Evolutionary conservation across 1,284 basidiomycete genomes (phyloP), one percentile per base, ranked within the genome.

Genomic region (Ustilago crameri): DNA sequence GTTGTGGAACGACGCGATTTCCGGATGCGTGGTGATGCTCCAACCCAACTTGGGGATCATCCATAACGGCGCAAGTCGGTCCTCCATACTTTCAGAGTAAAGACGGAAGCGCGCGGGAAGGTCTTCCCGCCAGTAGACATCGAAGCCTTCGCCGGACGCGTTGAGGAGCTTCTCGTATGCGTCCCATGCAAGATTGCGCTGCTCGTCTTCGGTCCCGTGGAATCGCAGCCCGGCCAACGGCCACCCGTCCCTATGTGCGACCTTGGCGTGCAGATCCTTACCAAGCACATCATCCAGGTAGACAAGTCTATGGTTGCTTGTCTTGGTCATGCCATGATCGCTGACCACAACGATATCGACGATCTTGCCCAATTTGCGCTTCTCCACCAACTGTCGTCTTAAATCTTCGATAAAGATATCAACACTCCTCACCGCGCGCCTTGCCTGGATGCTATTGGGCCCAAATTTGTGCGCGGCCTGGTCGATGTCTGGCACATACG

Each of bases 321-420:
- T 95, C 73, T 90, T 90, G 0, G 90, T 90, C 93, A 96, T 95
- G 3, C 93, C 94, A 80, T 96, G 93, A 83, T 96, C 94, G 60
- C 90, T 91, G 50, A 96, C 92, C 75, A 95, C 93, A 24, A 95
- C 87, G 26, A 96, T 86, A 81, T 96, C 92, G 27, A 95, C 90
- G 26, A 95, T 90, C 35, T 91, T 87, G 1, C 88, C 89, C 30
- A 95, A 86, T 77, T 93, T 92, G 2, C 93, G 88, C n/a, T 85
- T 84, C 27, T 86, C 86, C 23, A 51, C 32, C 30, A 95, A 84
- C 1, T 87, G 86, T 2, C 84, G 82, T 0, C 90, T 88, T 14
- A 96, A 84, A 47, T 89, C 85, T 55, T 87, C 88, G 2, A 92
- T 89, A 75, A 95, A 95, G 9, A 80, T 79, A 80, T 97, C 93